Evolutionary conservation across 768 basidiomycete species (phyloP).

Genomic region (Lactarius evosmus): DNA sequence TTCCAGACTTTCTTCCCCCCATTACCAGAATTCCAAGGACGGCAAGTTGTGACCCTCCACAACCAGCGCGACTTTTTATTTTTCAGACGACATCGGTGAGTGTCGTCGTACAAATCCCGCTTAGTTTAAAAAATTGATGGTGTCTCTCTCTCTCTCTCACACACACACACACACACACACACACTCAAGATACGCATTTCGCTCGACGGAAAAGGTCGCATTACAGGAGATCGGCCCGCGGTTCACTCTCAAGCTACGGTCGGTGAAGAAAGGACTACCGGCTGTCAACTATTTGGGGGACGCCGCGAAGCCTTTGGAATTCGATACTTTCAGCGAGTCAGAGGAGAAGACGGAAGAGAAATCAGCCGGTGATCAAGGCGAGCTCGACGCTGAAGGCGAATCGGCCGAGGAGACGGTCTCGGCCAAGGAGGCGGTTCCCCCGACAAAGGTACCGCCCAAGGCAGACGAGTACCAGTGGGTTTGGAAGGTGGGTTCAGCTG

Average conservation of each 20-base stretch:
- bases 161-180: no score
- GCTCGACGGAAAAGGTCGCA: slow-evolving; percentile 84
- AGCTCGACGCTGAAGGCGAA: slow-evolving; percentile 25
- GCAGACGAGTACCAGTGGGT: slow-evolving; percentile 82
- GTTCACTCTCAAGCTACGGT: slow-evolving; percentile 91
- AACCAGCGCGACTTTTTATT: slow-evolving; percentile 98
- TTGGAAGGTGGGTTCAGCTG: slow-evolving; percentile 71
- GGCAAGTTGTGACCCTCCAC: slow-evolving; percentile 96
- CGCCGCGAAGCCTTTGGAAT: slow-evolving; percentile 52
- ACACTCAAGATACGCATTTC: slow-evolving; percentile 87
- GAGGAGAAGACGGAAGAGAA: slow-evolving; percentile 34
- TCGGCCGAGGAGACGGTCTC: slow-evolving; percentile 24
- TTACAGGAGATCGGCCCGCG: slow-evolving; percentile 98
- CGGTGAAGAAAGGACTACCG: slow-evolving; percentile 84
- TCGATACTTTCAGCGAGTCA: slow-evolving; percentile 42
- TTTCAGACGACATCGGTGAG: slow-evolving; percentile 90
- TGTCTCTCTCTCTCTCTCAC: no score
- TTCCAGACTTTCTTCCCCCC: slow-evolving; percentile 97
- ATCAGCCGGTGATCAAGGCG: slow-evolving; percentile 32
- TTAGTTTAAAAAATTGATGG: slow-evolving; percentile 9
- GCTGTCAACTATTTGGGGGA: slow-evolving; percentile 70
- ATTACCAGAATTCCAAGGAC: slow-evolving; percentile 89
- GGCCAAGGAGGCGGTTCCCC: slow-evolving; percentile 23
- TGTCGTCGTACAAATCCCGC: slow-evolving; percentile 1
- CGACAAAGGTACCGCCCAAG: slow-evolving; percentile 51